Percentiles rank a stretch among this genome's conserved stretches.
These are phyloP conservation scores for Melanogaster broomeanus DNA, from an alignment of 768 basidiomycete species.

Conservation along the genomic window DNA sequence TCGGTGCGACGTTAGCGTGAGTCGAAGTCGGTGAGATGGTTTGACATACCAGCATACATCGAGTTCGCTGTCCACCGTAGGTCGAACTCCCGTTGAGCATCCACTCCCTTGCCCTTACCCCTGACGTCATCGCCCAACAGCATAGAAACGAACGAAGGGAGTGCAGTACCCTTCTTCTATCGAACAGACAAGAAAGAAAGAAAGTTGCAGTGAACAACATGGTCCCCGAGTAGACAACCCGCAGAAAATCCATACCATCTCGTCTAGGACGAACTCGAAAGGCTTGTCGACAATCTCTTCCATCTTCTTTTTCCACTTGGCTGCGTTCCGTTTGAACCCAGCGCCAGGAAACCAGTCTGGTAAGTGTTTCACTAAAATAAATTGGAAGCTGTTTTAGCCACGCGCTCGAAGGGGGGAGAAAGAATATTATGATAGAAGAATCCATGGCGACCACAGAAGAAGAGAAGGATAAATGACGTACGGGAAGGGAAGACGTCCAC, in stretches of 20 bases:
- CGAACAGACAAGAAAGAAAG: background rate
- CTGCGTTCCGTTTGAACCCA: constrained; percentile 63
- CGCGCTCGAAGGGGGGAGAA: no score
- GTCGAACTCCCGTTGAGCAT: constrained; percentile 56
- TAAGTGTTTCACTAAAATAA: constrained; percentile 47
- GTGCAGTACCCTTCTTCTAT: constrained; percentile 39
- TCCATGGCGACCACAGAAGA: background rate
- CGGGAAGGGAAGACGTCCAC: constrained; percentile 40
- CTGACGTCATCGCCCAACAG: constrained; percentile 45
- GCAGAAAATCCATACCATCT: constrained; percentile 44
- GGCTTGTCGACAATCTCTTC: constrained; percentile 66
- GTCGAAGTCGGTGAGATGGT: background rate
- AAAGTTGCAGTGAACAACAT: constrained; percentile 1
- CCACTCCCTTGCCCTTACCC: constrained; percentile 5
- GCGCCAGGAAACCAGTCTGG: constrained; percentile 71
- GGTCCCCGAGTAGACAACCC: constrained; percentile 25
- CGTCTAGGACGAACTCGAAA: constrained; percentile 56
- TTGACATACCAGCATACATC: constrained; percentile 57
- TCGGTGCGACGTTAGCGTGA: background rate
- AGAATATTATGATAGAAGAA: no score
- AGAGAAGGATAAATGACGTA: constrained; percentile 16
- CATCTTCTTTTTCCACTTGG: constrained; percentile 61
- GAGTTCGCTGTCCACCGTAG: constrained; percentile 84
- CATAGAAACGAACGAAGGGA: constrained; percentile 46
- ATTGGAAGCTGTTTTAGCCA: no score